Base-by-base conservation (phyloP, 768 basidiomycete species). In the Russula emetica region DNA sequence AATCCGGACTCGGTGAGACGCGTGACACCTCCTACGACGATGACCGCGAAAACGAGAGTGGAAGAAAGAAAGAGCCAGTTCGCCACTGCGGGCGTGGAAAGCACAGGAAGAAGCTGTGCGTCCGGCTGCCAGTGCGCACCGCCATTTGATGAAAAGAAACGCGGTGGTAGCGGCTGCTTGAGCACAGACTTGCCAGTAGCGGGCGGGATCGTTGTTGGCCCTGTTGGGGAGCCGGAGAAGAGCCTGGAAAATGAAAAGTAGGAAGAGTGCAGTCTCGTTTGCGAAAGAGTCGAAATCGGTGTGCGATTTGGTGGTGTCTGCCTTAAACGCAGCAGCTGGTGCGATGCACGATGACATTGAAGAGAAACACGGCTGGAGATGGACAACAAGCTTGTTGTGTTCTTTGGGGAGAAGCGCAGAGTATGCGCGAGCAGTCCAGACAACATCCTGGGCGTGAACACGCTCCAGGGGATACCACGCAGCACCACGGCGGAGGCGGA, bases 1-100 rank as follows among this genome's bases (percentile, higher is more conserved):
- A 99, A 78, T 16, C 97, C 97, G 18, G 94, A 96, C 76, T 99
- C 97, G 1, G 97, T 99, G 63, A 99, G 83, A 49, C 97, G 88
- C 2, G 97, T 99, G 63, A 99, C 83, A 10, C 96, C 97, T 32
- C 97, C 97, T 5, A 99, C 91, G 58, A 98, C 88, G 70, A 98
- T 86, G 72, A 99, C 92, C 22, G 86, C 87, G 68, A 98, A 88
- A 26, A 96, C 93, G 36, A 99, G 78, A 5, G 83, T 84, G 0
- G 94, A 90, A 18, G 93, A 95, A 56, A 82, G 72, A 71, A 95
- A 80, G 20, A 99, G 83, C 94, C 96, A 98, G 63, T 82, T 79
- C 8, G 87, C 90, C 13, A 96, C 90, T 7, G 83, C 76, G 0
- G 85, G 86, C 7, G 86, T 76, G 5, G 91, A 80, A 20, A 92